A percentile compares a stretch with the other conserved stretches of the same genome.
Evolutionary conservation across 371 early-diverging fungal species (phyloP).

Genomic region (Apophysomyces trapeziformis): DNA sequence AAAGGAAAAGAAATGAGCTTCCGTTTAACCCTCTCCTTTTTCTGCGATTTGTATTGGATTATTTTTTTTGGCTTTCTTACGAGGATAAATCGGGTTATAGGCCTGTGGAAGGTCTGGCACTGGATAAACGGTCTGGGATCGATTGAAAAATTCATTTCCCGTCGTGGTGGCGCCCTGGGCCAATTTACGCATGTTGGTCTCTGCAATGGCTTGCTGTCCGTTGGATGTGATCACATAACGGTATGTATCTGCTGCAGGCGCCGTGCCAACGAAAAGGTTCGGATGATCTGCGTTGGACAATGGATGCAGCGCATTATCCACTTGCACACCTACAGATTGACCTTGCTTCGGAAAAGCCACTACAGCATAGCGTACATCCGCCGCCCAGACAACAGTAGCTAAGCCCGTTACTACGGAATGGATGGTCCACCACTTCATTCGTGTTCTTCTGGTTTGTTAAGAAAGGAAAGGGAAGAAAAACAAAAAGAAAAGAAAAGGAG

Average conservation of each 20-base stretch:
- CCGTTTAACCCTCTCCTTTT: too few species aligned
- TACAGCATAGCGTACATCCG: slow-evolving; percentile 44
- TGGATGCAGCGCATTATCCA: slow-evolving; percentile 31
- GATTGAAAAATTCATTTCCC: slow-evolving; percentile 57
- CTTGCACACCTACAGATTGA: slow-evolving; percentile 35
- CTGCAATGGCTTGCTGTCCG: slow-evolving; percentile 16
- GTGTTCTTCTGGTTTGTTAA: background rate
- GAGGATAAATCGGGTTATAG: slow-evolving; percentile 41
- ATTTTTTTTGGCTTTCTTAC: slow-evolving; percentile 22
- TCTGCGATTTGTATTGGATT: too few species aligned
- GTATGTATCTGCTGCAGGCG: slow-evolving; percentile 34
- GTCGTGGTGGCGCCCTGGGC: slow-evolving; percentile 40
- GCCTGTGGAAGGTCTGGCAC: slow-evolving; percentile 59
- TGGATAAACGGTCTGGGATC: slow-evolving; percentile 38
- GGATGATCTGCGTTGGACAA: slow-evolving; percentile 23
- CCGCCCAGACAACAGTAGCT: slow-evolving; percentile 21
- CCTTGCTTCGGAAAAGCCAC: slow-evolving; percentile 43
- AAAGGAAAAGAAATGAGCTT: background rate
- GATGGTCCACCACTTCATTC: slow-evolving; percentile 10
- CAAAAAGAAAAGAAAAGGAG: background rate
- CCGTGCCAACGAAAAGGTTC: slow-evolving; percentile 37
- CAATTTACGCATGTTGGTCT: slow-evolving; percentile 33
- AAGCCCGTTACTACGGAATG: background rate
- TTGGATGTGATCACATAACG: slow-evolving; percentile 30
- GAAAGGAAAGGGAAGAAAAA: slow-evolving; percentile 4